These are phyloP conservation scores for Saururus chinensis DNA, from an alignment of 164 flowering plant species.

Conservation along the genomic window DNA sequence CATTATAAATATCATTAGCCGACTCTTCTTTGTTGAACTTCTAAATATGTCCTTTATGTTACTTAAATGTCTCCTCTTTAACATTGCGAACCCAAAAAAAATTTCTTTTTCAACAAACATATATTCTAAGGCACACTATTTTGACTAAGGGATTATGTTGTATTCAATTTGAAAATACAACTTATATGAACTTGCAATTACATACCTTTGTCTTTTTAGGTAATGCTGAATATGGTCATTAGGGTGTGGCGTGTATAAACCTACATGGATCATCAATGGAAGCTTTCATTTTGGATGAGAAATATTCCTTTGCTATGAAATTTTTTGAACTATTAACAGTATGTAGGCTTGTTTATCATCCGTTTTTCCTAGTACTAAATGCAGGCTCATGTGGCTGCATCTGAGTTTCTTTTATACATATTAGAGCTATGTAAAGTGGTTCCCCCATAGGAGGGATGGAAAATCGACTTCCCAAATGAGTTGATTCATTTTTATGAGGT, in stretches of 20 bases:
- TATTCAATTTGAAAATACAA: no score
- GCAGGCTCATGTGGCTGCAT: slow-evolving; percentile 78
- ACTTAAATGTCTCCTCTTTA: not conserved
- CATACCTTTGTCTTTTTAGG: no score
- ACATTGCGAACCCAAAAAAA: not conserved
- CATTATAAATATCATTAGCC: no score
- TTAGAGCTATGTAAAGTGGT: slow-evolving; percentile 20
- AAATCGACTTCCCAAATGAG: slow-evolving; percentile 36
- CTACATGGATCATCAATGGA: no score
- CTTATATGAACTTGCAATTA: no score
- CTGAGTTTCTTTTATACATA: slow-evolving; percentile 74
- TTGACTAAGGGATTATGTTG: no score
- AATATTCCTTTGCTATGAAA: not conserved
- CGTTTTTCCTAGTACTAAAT: not conserved
- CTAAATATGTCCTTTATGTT: no score
- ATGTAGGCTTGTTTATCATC: not conserved
- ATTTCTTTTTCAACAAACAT: not conserved
- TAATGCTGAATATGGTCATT: no score
- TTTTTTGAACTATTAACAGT: not conserved
- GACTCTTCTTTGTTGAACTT: no score
- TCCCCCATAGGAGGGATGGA: slow-evolving; percentile 14
- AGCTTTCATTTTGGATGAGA: no score
- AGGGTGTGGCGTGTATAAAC: no score
- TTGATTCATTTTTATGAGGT: slow-evolving; percentile 44
- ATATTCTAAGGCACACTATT: not conserved